These are phyloP conservation scores for Trametes polyzona DNA, from an alignment of 1,284 basidiomycete species.

Conservation along the genomic window DNA sequence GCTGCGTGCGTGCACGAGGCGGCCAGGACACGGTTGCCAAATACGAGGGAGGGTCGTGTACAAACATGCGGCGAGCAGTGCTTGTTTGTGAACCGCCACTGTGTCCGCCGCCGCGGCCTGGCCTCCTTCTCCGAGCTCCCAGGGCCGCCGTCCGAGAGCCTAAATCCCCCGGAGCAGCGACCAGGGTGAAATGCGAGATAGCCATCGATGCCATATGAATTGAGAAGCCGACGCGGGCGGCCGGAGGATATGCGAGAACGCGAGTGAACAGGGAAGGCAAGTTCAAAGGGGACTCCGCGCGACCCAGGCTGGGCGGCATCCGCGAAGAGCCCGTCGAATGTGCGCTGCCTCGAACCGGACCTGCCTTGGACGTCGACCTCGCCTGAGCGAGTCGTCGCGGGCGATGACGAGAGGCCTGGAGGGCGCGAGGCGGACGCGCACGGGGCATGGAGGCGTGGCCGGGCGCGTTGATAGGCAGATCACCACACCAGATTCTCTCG, in stretches of 20 bases:
- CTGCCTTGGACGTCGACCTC: conserved; percentile 20
- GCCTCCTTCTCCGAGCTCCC: conserved; percentile 1
- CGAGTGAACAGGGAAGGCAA: conserved; percentile 12
- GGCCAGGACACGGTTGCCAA: no score
- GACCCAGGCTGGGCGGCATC: conserved; percentile 1
- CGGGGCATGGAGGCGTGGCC: conserved; percentile 9
- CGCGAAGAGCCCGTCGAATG: background rate
- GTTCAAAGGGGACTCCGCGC: conserved; percentile 7
- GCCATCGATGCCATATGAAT: conserved; percentile 23
- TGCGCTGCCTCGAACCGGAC: conserved; percentile 12
- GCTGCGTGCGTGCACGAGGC: background rate
- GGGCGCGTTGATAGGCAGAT: conserved; percentile 22
- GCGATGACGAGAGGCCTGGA: background rate
- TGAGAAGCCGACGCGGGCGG: conserved; percentile 9
- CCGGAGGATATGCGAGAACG: background rate
- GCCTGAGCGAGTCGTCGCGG: conserved; percentile 1
- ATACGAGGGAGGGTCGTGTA: conserved; percentile 15
- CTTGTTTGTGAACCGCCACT: conserved; percentile 1
- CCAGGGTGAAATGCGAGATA: conserved; percentile 6
- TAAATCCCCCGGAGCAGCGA: background rate
- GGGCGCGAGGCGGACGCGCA: background rate
- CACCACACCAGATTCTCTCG: conserved; percentile 13
- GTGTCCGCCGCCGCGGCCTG: background rate
- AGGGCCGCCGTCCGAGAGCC: conserved; percentile 14
- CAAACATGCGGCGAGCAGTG: conserved; percentile 21